Base-by-base conservation (phyloP, 2,329 filamentous ascomycete species). In the Fusarium torreyae region DNA sequence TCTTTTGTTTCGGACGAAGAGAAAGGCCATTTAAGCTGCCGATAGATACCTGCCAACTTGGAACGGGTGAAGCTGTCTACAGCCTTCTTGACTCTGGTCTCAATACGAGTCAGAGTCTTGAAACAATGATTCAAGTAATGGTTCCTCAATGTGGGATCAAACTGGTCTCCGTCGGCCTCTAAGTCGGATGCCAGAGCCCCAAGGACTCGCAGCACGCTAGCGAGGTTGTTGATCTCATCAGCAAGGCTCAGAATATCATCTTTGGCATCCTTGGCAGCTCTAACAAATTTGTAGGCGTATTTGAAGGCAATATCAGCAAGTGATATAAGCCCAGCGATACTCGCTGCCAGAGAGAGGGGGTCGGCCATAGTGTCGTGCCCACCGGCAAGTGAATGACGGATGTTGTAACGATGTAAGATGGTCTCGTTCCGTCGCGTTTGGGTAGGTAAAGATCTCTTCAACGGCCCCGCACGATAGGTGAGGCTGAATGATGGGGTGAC, bases 11-110 rank as follows among this genome's bases (percentile, higher is more conserved):
- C 64, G 1, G 64, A 57, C 0, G 48, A 14, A 3, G 57, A 69
- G n/a, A 67, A 70, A 4, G 64, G 64, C 58, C 67, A 72, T 34
- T 63, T 72, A 6, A 69, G 44, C 6, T 65, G 39, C 6, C 53
- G 26, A 5, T 18, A 26, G 13, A 61, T 46, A 0, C 42, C 26
- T 1, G 39, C 36, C 1, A 43, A 11, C 14, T 36, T 38, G 1
- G 42, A 38, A 0, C n/a, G n/a, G 1, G 14, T 34, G 7, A 55
- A 55, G 5, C 48, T 28, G 0, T 55, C 57, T 1, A 42, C 9
- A 2, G 14, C 48, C 7, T 63, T 62, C 9, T 43, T 63, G 18
- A 18, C 39, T 17, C 33, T 50, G 0, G 2, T 26, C 18, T 43
- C 42, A 17, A 63, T 48, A 1, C 1, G 3, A 0, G 3, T 36